Percentiles rank a stretch among this genome's conserved stretches.
Evolutionary conservation across 371 early-diverging fungal species (phyloP).

Genomic region (Mortierella sp.): DNA sequence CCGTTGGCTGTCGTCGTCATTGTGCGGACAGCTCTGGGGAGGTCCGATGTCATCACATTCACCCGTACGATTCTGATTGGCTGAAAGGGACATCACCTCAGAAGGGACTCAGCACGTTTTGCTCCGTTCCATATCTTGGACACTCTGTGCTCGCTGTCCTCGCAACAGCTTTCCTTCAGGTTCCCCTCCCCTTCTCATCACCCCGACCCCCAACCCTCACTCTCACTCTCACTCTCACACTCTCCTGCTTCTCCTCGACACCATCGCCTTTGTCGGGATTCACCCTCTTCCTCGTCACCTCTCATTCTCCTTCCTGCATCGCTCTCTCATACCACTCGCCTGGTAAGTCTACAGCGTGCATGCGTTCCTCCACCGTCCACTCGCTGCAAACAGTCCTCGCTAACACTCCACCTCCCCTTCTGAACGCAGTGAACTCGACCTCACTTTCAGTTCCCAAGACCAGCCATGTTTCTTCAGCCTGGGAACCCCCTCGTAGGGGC

Average conservation of each 20-base stretch:
- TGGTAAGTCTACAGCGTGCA: too few species aligned
- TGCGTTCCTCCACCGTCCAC: neutral
- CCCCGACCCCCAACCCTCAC: neutral
- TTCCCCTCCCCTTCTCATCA: too few species aligned
- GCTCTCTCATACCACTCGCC: too few species aligned
- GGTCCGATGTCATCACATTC: too few species aligned
- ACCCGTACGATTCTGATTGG: constrained; percentile 46
- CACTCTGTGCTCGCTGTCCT: too few species aligned
- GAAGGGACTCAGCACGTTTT: too few species aligned
- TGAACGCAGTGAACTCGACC: neutral
- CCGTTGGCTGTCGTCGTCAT: too few species aligned
- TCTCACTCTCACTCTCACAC: constrained; percentile 6
- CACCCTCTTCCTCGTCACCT: neutral
- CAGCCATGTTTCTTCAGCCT: constrained; percentile 45
- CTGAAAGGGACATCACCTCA: constrained; percentile 36
- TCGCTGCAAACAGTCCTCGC: too few species aligned
- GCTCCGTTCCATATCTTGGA: too few species aligned
- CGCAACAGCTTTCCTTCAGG: too few species aligned
- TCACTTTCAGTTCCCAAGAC: neutral
- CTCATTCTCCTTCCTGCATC: neutral
- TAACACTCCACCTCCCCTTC: neutral
- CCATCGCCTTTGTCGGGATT: too few species aligned
- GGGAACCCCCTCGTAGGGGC: constrained; percentile 45
- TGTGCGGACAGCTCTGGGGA: too few species aligned
- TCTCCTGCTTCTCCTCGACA: neutral